Percentiles rank a stretch among this genome's conserved stretches.
Evolutionary conservation across 768 basidiomycete genomes (phyloP).

Genomic region (Russula dissimulans): DNA sequence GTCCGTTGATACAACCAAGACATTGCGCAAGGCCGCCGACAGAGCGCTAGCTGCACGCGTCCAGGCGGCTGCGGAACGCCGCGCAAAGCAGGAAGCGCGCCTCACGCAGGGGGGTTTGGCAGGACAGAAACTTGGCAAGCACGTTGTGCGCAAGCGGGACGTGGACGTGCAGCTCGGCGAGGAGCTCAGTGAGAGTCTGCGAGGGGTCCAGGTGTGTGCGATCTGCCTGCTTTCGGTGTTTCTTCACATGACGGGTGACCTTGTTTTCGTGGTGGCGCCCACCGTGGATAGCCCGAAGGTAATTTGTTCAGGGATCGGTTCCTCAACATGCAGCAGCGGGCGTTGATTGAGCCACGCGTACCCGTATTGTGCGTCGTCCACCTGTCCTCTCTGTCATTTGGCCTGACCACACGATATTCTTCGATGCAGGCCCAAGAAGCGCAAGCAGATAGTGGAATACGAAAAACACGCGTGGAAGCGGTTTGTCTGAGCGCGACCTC

Average conservation of each 20-base stretch:
- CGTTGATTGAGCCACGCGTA: conserved; percentile 78
- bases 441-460: conserved; percentile 51
- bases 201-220: conserved; percentile 65
- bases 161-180: conserved; percentile 88
- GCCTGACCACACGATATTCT: background rate
- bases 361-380: conserved; percentile 52
- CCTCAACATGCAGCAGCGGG: conserved; percentile 78
- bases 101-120: conserved; percentile 52
- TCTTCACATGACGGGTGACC: background rate
- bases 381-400: background rate
- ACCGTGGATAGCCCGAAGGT: conserved; percentile 65
- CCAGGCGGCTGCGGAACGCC: conserved; percentile 32
- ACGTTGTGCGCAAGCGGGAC: conserved; percentile 55
- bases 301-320: conserved; percentile 89
- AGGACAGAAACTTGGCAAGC: conserved; percentile 73
- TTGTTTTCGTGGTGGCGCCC: background rate
- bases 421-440: conserved; percentile 40
- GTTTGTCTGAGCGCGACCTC: conserved; percentile 31
- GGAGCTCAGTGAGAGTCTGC: conserved; percentile 75
- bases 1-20: conserved; percentile 47
- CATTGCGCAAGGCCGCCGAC: conserved; percentile 37
- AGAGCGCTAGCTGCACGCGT: conserved; percentile 32
- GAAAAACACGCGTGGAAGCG: conserved; percentile 77
- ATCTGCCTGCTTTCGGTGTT: background rate
- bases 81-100: conserved; percentile 37